A percentile compares a stretch with the other conserved stretches of the same genome.
These are phyloP conservation scores for Craspedostauros australis DNA, from an alignment of 108 stramenopile genomes.

Conservation along the genomic window DNA sequence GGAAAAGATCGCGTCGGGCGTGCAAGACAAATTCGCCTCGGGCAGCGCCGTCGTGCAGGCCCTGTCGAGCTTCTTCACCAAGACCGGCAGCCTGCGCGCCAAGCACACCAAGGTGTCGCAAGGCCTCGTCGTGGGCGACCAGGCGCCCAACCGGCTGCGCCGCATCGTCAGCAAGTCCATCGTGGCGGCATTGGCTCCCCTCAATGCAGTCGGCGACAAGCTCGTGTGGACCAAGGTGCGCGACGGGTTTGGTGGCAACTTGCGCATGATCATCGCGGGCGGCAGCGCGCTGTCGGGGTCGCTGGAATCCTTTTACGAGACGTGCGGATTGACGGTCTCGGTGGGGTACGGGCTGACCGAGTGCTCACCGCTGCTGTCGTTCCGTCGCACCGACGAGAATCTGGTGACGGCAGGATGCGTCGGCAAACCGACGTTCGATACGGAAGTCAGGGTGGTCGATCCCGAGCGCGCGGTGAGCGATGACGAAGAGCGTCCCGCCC, in stretches of 20 bases:
- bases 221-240: slow-evolving; percentile 89
- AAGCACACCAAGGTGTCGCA: slow-evolving; percentile 56
- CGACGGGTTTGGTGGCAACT: slow-evolving; percentile 85
- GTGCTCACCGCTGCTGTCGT: slow-evolving; percentile 73
- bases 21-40: slow-evolving; percentile 81
- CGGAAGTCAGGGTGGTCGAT: slow-evolving; percentile 78
- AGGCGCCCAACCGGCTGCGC: slow-evolving; percentile 38
- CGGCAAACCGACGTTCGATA: slow-evolving; percentile 67
- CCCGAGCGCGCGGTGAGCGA: slow-evolving; percentile 37
- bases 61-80: slow-evolving; percentile 67
- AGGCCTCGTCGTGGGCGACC: slow-evolving; percentile 68
- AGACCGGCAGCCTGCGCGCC: slow-evolving; percentile 39
- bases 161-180: slow-evolving; percentile 40
- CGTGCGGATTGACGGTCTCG: slow-evolving; percentile 69
- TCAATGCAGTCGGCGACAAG: slow-evolving; percentile 84
- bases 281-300: slow-evolving; percentile 85
- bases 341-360: slow-evolving; percentile 94
- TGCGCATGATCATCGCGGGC: slow-evolving; percentile 80
- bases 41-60: slow-evolving; percentile 69
- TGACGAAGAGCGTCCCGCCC: slow-evolving; percentile 35
- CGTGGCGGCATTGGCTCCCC: slow-evolving; percentile 48
- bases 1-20: slow-evolving; percentile 86
- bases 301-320: slow-evolving; percentile 87
- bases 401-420: slow-evolving; percentile 74
- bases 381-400: slow-evolving; percentile 64